Evolutionary conservation across 306 rosid species (phyloP).

Genomic region (Cucumis melo): DNA sequence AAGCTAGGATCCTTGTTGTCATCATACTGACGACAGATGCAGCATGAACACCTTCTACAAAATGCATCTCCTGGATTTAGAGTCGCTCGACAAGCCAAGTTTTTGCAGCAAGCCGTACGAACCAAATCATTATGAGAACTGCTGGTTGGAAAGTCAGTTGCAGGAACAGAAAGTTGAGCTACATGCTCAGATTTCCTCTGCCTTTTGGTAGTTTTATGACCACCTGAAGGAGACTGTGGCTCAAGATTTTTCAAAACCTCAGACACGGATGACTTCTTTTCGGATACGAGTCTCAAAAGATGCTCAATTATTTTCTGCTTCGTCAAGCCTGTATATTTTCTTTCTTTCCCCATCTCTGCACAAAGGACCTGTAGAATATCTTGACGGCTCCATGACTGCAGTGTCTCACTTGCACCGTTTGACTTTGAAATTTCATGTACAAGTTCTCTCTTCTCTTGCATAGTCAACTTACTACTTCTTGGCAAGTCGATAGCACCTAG

Average conservation of each 20-base stretch:
- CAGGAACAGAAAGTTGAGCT: constrained; percentile 42
- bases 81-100: constrained; percentile 88
- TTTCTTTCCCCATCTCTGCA: constrained; percentile 98
- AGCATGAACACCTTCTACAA: constrained; percentile 91
- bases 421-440: constrained; percentile 73
- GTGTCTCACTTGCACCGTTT: constrained; percentile 61
- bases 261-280: constrained; percentile 46
- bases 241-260: constrained; percentile 36
- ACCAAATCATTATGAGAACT: constrained; percentile 25
- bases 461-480: constrained; percentile 49
- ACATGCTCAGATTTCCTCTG: constrained; percentile 82
- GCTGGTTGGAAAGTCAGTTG: constrained; percentile 21
- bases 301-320: constrained; percentile 85
- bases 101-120: constrained; percentile 46
- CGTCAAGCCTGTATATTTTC: constrained; percentile 93
- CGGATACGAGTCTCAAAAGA: constrained; percentile 81
- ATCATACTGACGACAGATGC: constrained; percentile 75
- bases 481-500: constrained; percentile 49
- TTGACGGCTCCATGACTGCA: constrained; percentile 96
- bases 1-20: constrained; percentile 98
- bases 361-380: constrained; percentile 85
- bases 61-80: constrained; percentile 42
- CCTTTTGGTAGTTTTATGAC: constrained; percentile 65
- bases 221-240: constrained; percentile 37
- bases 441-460: constrained; percentile 79